Evolutionary conservation across 2,329 filamentous ascomycete species (phyloP).

Genomic region (Hypocreales sp.): DNA sequence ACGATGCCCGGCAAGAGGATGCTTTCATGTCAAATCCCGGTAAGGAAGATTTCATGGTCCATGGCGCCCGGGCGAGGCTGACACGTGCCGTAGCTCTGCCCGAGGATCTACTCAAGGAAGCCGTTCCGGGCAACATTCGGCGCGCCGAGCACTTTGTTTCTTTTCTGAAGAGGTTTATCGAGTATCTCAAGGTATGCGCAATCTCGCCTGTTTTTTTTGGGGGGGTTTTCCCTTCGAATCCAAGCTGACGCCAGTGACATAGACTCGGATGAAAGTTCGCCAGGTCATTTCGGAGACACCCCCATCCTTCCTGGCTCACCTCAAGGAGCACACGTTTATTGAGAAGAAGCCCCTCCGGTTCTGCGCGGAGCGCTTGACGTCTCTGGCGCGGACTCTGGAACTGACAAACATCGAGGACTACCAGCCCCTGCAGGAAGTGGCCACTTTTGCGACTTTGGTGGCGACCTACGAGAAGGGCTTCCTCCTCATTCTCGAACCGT

Average conservation of each 20-base stretch:
- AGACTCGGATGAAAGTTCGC: conserved; percentile 95
- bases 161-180: conserved; percentile 91
- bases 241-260: too few relatives aligned
- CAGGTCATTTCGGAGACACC: conserved; percentile 97
- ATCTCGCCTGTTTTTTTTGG: too few relatives aligned
- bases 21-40: conserved; percentile 91
- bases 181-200: conserved; percentile 64
- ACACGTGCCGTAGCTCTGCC: conserved; percentile 49
- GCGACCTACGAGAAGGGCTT: conserved; percentile 97
- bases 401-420: conserved; percentile 97
- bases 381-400: conserved; percentile 84
- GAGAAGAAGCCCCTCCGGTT: conserved; percentile 91
- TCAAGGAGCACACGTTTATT: conserved; percentile 94
- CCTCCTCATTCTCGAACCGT: conserved; percentile 89
- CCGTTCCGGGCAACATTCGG: conserved; percentile 89
- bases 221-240: too few relatives aligned
- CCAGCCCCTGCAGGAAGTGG: conserved; percentile 90
- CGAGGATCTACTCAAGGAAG: conserved; percentile 87
- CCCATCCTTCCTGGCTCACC: conserved; percentile 78
- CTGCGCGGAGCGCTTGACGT: conserved; percentile 88
- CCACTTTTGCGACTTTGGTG: conserved; percentile 89
- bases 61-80: conserved; percentile 3
- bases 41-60: conserved; percentile 12
- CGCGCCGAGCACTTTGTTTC: conserved; percentile 91
- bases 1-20: conserved; percentile 83